Evolutionary conservation across 108 stramenopile genomes (phyloP), one percentile per base, ranked within the genome.

Genomic region (Skeletonema tropicum): DNA sequence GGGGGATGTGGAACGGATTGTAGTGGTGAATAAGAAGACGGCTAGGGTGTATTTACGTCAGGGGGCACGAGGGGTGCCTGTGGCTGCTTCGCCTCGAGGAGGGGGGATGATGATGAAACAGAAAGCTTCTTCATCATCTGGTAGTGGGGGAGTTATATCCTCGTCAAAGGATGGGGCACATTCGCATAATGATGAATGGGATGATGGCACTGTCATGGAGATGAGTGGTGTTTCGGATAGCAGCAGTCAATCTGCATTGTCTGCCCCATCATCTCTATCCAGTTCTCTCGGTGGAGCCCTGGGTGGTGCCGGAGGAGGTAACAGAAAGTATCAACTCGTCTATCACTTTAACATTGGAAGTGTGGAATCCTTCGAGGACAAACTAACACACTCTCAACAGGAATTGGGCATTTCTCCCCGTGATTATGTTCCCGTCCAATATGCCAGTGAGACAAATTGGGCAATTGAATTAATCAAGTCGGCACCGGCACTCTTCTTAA

Each of bases 281-380:
- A 39, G 45, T 33, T 39, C 49, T 41, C 74, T 70, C 13, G 60
- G 65, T 55, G 48, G 26, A 8, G 45, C 66, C 33, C 35, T 49
- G 21, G 57, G 68, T 12, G 64, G 68, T 7, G 26, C 26, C 26
- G 64, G 33, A 52, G 68, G 76, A 9, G n/a, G n/a, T n/a, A 38
- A n/a, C 3, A 17, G 33, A 38, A 60, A 66, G 41, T 64, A 77
- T 38, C 63, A 77, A 48, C 77, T 88, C 23, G 86, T 89, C 3
- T 95, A 95, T 75, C 90, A 94, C 77, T 99, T 99, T 86, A 90
- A 91, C 70, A 99, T 99, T 79, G 98, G 99, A 4, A 90, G 89
- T 70, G 97, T 98, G 17, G 98, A 99, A 72, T 87, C 88, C 3
- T 98, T 99, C 67, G 99, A 99, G 89, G 89, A 97, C 32, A 98